Percentiles rank a stretch among this genome's conserved stretches.
phyloP scores from a whole-genome alignment of 495 filamentous ascomycete genomes.

The Aspergillus nanangensis region DNA sequence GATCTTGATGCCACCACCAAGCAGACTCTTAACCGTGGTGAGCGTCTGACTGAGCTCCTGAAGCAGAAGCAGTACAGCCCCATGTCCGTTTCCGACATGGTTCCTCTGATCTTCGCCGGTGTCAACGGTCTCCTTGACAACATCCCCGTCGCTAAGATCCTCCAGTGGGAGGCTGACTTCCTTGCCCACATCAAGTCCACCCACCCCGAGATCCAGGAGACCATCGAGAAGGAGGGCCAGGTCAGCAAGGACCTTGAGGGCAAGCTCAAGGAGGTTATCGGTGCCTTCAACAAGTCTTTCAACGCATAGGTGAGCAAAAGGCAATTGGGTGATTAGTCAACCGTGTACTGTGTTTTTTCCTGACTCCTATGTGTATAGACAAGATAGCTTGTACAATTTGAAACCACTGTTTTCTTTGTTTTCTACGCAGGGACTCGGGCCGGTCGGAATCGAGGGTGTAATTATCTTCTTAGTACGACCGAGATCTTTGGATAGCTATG shows the following conservation, averaged over 20 bases:
- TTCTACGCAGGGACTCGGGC: slow-evolving; percentile 22
- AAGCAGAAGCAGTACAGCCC: slow-evolving; percentile 99
- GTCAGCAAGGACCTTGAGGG: slow-evolving; percentile 92
- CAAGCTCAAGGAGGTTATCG: slow-evolving; percentile 75
- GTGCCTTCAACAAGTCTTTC: slow-evolving; percentile 92
- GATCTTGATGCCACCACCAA: slow-evolving; percentile 98
- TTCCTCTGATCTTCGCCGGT: slow-evolving; percentile 98
- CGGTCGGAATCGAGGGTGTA: slow-evolving; percentile 11
- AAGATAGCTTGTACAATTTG: slow-evolving; percentile 55
- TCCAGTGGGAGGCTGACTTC: slow-evolving; percentile 91
- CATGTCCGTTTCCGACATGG: slow-evolving; percentile 99
- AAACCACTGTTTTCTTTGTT: slow-evolving; percentile 45
- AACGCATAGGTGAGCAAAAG: slow-evolving; percentile 48
- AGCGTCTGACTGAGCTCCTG: slow-evolving; percentile 97
- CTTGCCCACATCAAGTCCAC: slow-evolving; percentile 84
- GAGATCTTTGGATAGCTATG: slow-evolving; percentile 17
- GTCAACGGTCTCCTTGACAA: slow-evolving; percentile 91
- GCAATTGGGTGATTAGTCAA: slow-evolving; percentile 31
- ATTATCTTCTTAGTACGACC: slow-evolving; percentile 6
- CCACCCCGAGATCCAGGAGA: slow-evolving; percentile 75
- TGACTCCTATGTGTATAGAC: slow-evolving; percentile 51
- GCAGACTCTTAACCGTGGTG: slow-evolving; percentile 97
- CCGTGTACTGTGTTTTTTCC: slow-evolving; percentile 36
- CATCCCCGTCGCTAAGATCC: slow-evolving; percentile 82
- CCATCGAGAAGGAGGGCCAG: slow-evolving; percentile 94